Percentiles rank a stretch among this genome's conserved stretches.
Evolutionary conservation across 2,329 filamentous ascomycete genomes (phyloP).

Genomic region (Amylocarpus encephaloides): DNA sequence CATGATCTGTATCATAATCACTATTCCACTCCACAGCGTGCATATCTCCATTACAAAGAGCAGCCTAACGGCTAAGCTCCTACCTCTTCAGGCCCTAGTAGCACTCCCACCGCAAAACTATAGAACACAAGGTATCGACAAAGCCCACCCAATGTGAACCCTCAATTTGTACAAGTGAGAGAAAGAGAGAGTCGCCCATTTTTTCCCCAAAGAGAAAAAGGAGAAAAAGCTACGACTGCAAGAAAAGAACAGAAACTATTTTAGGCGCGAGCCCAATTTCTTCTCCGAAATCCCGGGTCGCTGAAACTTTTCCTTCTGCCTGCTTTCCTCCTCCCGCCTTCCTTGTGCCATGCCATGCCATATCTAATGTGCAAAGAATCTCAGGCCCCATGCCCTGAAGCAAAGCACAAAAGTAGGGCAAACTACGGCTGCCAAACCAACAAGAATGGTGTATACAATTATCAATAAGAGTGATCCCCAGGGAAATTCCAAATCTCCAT

Average conservation of each 20-base stretch:
- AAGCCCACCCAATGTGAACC: no score
- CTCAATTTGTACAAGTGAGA: no score
- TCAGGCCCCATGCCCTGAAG: not conserved
- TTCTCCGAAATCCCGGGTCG: not conserved
- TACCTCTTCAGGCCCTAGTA: no score
- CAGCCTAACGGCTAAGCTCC: no score
- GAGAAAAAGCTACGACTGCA: not conserved
- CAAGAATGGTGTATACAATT: slow-evolving; percentile 10
- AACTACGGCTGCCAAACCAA: not conserved
- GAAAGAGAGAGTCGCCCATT: not conserved
- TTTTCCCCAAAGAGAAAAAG: not conserved
- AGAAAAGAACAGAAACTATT: not conserved
- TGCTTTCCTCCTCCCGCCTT: not conserved
- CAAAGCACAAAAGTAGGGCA: not conserved
- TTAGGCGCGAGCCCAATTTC: slow-evolving; percentile 3
- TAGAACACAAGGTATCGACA: no score
- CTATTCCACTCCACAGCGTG: not conserved
- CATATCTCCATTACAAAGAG: not conserved
- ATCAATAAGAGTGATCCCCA: slow-evolving; percentile 3
- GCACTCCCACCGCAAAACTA: no score
- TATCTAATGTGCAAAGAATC: not conserved
- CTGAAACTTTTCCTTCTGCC: not conserved
- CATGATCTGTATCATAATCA: no score
- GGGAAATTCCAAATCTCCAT: slow-evolving; percentile 7
- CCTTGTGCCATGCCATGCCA: not conserved